These are phyloP conservation scores for Pugionium cornutum DNA, from an alignment of 345 rosid genomes.

Conservation along the genomic window DNA sequence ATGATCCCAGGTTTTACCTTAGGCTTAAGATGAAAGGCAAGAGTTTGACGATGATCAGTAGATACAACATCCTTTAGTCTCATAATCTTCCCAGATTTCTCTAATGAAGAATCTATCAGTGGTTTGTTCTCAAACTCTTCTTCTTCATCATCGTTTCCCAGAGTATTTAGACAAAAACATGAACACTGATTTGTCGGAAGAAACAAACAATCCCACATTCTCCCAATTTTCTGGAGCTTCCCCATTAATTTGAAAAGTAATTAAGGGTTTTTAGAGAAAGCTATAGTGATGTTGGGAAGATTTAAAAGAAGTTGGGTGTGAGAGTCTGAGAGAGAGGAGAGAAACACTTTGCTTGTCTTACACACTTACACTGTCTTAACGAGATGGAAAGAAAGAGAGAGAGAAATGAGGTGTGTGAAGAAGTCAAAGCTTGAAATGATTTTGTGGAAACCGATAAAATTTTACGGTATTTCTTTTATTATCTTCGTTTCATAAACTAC, in stretches of 20 bases:
- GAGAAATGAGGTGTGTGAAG: conserved; percentile 9
- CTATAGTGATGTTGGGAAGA: neutral
- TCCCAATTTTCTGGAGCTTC: conserved; percentile 52
- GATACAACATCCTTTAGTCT: conserved; percentile 69
- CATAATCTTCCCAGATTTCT: conserved; percentile 43
- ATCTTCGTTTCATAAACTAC: conserved; percentile 11
- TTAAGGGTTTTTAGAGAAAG: conserved; percentile 5
- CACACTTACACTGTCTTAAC: conserved; percentile 35
- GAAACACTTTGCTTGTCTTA: conserved; percentile 36
- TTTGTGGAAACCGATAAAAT: conserved; percentile 37
- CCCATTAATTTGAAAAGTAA: conserved; percentile 45
- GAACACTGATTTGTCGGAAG: conserved; percentile 54
- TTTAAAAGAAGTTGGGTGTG: neutral
- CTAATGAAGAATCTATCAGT: conserved; percentile 43
- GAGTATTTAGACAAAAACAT: conserved; percentile 62
- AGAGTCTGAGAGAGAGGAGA: conserved; percentile 19
- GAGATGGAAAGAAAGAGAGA: conserved; percentile 6
- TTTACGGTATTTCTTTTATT: conserved; percentile 29
- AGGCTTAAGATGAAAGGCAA: conserved; percentile 86
- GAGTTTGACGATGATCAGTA: conserved; percentile 53
- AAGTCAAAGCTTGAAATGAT: conserved; percentile 42
- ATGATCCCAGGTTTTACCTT: conserved; percentile 48
- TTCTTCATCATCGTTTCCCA: conserved; percentile 38
- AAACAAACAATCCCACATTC: conserved; percentile 52
- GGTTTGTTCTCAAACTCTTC: conserved; percentile 54